These are phyloP conservation scores for Solanum lycopersicoides DNA, from an alignment of 257 asterid species.

Conservation along the genomic window DNA sequence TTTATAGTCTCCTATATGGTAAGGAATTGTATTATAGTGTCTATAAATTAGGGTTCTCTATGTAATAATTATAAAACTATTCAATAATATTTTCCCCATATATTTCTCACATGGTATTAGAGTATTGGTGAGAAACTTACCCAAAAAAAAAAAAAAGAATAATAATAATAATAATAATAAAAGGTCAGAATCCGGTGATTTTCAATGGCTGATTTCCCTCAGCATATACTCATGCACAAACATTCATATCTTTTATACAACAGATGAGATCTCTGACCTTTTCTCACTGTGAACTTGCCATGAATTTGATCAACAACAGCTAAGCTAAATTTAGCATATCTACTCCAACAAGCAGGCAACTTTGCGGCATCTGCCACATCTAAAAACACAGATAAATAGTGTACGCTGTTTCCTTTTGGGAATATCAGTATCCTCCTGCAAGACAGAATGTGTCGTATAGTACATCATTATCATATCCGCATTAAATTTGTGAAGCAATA, in stretches of 20 bases:
- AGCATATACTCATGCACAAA: background rate
- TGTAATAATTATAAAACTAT: too few species aligned
- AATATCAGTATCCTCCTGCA: conserved; percentile 68
- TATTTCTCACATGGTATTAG: too few species aligned
- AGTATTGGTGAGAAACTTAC: too few species aligned
- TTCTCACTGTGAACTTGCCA: conserved; percentile 43
- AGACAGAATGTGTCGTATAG: conserved; percentile 1
- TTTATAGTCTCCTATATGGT: too few species aligned
- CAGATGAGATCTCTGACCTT: conserved; percentile 21
- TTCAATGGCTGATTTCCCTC: background rate
- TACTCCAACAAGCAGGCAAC: conserved; percentile 73
- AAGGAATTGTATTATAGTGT: too few species aligned
- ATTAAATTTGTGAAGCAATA: background rate
- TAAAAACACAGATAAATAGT: conserved; percentile 56
- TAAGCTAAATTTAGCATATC: conserved; percentile 68
- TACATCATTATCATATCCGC: background rate
- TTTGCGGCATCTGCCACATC: conserved; percentile 58
- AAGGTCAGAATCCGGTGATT: too few species aligned
- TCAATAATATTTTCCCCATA: too few species aligned
- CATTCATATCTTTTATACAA: background rate
- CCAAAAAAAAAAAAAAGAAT: too few species aligned
- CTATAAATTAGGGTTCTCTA: too few species aligned
- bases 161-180: too few species aligned
- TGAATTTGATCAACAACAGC: conserved; percentile 52
- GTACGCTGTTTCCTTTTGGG: conserved; percentile 66